phyloP scores from a whole-genome alignment of 768 basidiomycete species.

The Russula ochroleuca region DNA sequence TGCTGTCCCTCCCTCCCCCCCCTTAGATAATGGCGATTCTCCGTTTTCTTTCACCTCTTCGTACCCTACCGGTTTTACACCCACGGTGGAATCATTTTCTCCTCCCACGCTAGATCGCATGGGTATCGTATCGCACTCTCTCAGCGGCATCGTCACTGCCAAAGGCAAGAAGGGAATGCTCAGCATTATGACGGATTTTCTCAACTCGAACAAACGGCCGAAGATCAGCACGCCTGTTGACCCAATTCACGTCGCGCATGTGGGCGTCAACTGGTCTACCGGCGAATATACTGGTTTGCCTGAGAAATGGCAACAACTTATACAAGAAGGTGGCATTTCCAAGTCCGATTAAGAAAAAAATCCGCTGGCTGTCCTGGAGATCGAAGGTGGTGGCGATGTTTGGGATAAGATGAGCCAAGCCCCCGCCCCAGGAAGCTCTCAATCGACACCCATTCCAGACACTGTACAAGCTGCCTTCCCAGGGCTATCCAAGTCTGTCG shows the following conservation, averaged over 20 bases:
- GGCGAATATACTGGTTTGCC: conserved; percentile 98
- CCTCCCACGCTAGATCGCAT: too few relatives aligned
- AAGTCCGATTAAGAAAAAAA: conserved; percentile 94
- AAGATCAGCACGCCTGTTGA: conserved; percentile 99
- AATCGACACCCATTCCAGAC: conserved; percentile 22
- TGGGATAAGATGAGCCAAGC: conserved; percentile 77
- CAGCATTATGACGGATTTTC: conserved; percentile 64
- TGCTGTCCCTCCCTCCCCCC: conserved; percentile 39
- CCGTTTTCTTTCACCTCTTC: too few relatives aligned
- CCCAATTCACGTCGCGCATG: conserved; percentile 97
- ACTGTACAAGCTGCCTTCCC: conserved; percentile 8
- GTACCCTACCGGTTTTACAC: too few relatives aligned
- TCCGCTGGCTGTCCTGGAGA: conserved; percentile 96
- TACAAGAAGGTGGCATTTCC: conserved; percentile 94
- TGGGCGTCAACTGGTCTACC: conserved; percentile 97
- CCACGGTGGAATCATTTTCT: too few relatives aligned
- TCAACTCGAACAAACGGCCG: conserved; percentile 68
- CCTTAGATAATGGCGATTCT: conserved; percentile 32
- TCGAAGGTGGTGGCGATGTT: conserved; percentile 75
- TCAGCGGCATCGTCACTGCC: conserved; percentile 40
- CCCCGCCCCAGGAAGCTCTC: conserved; percentile 28
- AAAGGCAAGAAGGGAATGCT: conserved; percentile 59
- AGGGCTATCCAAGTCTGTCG: conserved; percentile 38
- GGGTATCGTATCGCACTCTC: conserved; percentile 37
- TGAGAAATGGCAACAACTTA: conserved; percentile 97